These are phyloP conservation scores for Tuber aestivum DNA, from an alignment of 495 filamentous ascomycete species.

Conservation along the genomic window DNA sequence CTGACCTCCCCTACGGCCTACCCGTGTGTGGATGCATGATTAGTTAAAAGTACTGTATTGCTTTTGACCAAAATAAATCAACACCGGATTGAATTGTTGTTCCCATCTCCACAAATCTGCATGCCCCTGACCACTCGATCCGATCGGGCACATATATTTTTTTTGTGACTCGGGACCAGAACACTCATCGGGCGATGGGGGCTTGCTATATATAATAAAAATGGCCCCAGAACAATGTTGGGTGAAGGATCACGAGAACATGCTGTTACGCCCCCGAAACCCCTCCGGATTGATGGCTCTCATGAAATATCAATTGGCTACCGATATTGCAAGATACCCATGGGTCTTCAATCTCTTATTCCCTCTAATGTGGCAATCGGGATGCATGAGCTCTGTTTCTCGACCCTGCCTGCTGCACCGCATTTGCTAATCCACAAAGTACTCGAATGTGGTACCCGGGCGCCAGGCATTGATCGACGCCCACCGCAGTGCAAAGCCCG, in stretches of 20 bases:
- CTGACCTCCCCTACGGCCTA: not conserved
- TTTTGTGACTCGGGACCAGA: not conserved
- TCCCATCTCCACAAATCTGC: not conserved
- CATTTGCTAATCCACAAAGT: not conserved
- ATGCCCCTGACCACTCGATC: conserved; percentile 1
- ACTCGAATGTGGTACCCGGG: too few species aligned
- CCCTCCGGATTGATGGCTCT: not conserved
- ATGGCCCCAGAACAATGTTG: not conserved
- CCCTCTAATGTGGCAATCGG: not conserved
- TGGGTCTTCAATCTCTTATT: not conserved
- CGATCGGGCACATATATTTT: not conserved
- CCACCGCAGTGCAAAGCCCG: not conserved
- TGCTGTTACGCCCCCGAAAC: not conserved
- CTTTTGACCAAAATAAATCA: not conserved
- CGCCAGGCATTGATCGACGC: not conserved
- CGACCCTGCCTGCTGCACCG: not conserved
- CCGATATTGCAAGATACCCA: not conserved
- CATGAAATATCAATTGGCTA: not conserved
- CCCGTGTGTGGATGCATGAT: not conserved
- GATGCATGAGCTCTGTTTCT: not conserved
- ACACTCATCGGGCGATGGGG: not conserved
- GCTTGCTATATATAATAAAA: not conserved
- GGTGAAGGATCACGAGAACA: not conserved
- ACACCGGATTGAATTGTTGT: not conserved
- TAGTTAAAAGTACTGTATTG: not conserved